phyloP scores from a whole-genome alignment of 352 stramenopile species.

The Globisporangium cederbergense region DNA sequence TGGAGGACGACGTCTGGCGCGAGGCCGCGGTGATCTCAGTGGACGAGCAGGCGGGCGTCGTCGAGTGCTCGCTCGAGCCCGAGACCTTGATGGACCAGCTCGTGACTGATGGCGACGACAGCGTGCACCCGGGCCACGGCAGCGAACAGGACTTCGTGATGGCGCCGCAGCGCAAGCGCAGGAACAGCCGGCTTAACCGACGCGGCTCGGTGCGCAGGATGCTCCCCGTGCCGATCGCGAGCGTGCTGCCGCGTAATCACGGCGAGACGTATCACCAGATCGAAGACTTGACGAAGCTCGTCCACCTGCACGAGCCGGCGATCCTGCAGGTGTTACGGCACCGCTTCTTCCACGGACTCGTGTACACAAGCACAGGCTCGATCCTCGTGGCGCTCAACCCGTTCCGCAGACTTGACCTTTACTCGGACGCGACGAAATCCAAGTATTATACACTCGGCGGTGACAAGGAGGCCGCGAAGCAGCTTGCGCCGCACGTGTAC shows the following conservation, averaged over 20 bases:
- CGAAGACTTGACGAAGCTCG: conserved; percentile 89
- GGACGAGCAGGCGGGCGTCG: conserved; percentile 32
- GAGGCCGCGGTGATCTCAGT: conserved; percentile 57
- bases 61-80: conserved; percentile 57
- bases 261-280: conserved; percentile 61
- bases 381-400: conserved; percentile 86
- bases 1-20: conserved; percentile 66
- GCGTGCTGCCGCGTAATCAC: conserved; percentile 60
- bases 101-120: conserved; percentile 23
- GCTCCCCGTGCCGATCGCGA: conserved; percentile 28
- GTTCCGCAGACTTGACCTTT: conserved; percentile 68
- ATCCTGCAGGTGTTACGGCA: conserved; percentile 84
- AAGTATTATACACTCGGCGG: conserved; percentile 62
- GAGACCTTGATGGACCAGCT: conserved; percentile 38
- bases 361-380: conserved; percentile 89
- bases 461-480: conserved; percentile 49
- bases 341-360: conserved; percentile 80
- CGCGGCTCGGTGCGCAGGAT: conserved; percentile 38
- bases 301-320: conserved; percentile 88
- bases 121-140: conserved; percentile 21
- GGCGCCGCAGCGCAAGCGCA: conserved; percentile 33
- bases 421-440: conserved; percentile 65
- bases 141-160: conserved; percentile 41
- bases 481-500: conserved; percentile 83
- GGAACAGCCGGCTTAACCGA: conserved; percentile 32